phyloP scores from a whole-genome alignment of 805 yeast genomes.

The Crinitomyces ghanaensis region DNA sequence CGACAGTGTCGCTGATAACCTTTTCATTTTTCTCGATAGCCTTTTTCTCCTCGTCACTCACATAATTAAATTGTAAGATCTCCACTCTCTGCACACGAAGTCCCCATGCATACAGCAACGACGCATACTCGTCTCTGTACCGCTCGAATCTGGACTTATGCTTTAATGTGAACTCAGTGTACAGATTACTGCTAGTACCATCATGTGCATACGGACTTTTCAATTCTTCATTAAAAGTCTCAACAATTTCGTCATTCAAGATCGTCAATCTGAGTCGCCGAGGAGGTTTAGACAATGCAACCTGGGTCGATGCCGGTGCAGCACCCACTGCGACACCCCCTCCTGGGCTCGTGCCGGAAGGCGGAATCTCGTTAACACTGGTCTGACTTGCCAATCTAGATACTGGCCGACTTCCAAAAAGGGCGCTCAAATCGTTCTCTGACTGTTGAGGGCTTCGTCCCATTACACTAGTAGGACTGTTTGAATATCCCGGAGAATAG shows the following conservation, averaged over 20 bases:
- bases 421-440: background rate
- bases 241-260: background rate
- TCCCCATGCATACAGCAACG: constrained; percentile 72
- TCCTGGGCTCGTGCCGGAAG: too few relatives aligned
- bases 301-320: background rate
- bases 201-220: too few relatives aligned
- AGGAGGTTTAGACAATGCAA: too few relatives aligned
- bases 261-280: too few relatives aligned
- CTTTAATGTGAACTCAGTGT: too few relatives aligned
- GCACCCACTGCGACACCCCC: background rate
- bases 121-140: constrained; percentile 63
- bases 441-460: background rate
- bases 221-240: constrained; percentile 20
- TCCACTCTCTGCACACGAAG: constrained; percentile 70
- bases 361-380: constrained; percentile 2
- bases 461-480: too few relatives aligned
- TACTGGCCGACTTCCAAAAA: background rate
- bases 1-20: background rate
- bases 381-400: background rate
- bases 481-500: too few relatives aligned
- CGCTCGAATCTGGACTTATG: too few relatives aligned
- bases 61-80: constrained; percentile 55
- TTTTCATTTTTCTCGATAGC: background rate
- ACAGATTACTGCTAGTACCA: too few relatives aligned
- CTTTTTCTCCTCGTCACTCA: constrained; percentile 2